Percentiles rank a stretch among this genome's conserved stretches.
Conservation (phyloP, 108 stramenopile genomes). For the Skeletonema costatum region DNA sequence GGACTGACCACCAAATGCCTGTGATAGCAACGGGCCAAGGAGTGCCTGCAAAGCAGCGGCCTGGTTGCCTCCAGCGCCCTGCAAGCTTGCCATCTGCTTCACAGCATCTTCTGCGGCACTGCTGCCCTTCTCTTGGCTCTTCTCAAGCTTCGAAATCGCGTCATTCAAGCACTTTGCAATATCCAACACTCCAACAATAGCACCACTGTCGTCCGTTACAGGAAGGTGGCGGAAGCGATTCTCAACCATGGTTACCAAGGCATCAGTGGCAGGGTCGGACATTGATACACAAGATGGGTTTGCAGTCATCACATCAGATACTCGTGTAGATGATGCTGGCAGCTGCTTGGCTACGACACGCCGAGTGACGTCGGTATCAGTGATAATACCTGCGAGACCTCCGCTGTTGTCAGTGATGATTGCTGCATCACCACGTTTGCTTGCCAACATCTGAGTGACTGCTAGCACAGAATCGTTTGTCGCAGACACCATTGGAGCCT, state of each 20-base stretch:
- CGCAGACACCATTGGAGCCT: background rate
- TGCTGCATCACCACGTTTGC: slow-evolving; percentile 68
- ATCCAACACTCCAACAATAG: slow-evolving; percentile 89
- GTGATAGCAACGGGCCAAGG: slow-evolving; percentile 67
- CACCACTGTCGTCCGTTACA: slow-evolving; percentile 81
- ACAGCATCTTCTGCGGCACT: slow-evolving; percentile 70
- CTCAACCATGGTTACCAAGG: slow-evolving; percentile 91
- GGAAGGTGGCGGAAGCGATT: slow-evolving; percentile 93
- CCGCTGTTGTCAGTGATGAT: slow-evolving; percentile 60
- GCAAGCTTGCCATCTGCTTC: slow-evolving; percentile 53
- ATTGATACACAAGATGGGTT: slow-evolving; percentile 84
- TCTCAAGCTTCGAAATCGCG: slow-evolving; percentile 91
- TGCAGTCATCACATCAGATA: slow-evolving; percentile 81
- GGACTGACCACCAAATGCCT: slow-evolving; percentile 73
- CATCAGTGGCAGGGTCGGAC: slow-evolving; percentile 86
- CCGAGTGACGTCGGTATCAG: slow-evolving; percentile 82
- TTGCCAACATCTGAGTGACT: slow-evolving; percentile 64
- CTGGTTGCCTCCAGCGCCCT: slow-evolving; percentile 64
- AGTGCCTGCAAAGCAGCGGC: slow-evolving; percentile 71
- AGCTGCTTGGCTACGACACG: slow-evolving; percentile 77
- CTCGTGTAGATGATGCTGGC: slow-evolving; percentile 55
- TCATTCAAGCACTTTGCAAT: slow-evolving; percentile 96
- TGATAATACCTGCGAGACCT: slow-evolving; percentile 81
- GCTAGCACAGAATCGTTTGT: slow-evolving; percentile 51
- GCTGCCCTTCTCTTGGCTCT: slow-evolving; percentile 53